Conservation (phyloP, 805 yeast species). For the Hanseniaspora meyeri region DNA sequence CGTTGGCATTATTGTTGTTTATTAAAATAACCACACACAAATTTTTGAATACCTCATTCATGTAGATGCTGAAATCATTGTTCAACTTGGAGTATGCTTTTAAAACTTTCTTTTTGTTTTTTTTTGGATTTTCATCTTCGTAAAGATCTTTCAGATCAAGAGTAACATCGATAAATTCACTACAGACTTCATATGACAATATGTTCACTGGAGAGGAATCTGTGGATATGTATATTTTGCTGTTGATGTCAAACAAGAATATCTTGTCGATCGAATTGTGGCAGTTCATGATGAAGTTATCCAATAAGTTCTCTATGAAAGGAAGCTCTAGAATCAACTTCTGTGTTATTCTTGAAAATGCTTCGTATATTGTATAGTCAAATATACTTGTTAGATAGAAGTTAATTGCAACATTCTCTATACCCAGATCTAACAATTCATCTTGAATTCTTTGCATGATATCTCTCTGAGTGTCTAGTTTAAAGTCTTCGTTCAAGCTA, state of each 20-base stretch:
- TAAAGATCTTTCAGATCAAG: constrained; percentile 73
- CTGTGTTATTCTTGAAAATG: constrained; percentile 85
- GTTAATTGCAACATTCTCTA: constrained; percentile 76
- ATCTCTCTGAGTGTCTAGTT: constrained; percentile 89
- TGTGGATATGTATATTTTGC: constrained; percentile 90
- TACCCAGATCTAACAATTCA: constrained; percentile 75
- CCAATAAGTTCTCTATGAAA: constrained; percentile 74
- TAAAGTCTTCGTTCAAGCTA: constrained; percentile 84
- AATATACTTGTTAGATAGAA: constrained; percentile 88
- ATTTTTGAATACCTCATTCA: constrained; percentile 87
- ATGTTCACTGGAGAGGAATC: constrained; percentile 93
- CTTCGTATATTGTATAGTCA: constrained; percentile 92
- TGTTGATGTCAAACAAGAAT: constrained; percentile 78
- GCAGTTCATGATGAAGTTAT: constrained; percentile 55
- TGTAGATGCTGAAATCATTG: constrained; percentile 71
- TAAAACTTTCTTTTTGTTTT: constrained; percentile 28
- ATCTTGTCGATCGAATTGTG: constrained; percentile 88
- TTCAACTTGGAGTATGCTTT: constrained; percentile 64
- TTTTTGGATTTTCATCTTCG: constrained; percentile 22
- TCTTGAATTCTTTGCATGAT: constrained; percentile 93
- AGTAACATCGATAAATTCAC: constrained; percentile 90
- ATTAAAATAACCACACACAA: constrained; percentile 80
- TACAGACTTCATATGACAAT: constrained; percentile 91
- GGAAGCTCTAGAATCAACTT: constrained; percentile 83
- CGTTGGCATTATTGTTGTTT: constrained; percentile 43